Conservation (phyloP, 352 stramenopile species). For the Globisporangium okanoganense region DNA sequence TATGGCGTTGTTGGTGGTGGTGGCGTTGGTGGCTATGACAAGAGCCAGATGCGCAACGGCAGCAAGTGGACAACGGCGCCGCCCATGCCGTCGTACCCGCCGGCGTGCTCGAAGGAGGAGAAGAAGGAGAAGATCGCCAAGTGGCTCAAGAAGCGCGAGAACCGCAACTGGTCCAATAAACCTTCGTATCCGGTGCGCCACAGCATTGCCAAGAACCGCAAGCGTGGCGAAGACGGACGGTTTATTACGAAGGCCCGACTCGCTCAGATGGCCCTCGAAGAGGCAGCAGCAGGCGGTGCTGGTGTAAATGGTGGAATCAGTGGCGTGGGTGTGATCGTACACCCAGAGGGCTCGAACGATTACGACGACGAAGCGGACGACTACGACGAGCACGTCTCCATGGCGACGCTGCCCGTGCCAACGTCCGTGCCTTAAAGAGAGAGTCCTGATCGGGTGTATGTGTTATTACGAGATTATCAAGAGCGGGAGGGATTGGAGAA, state of each 20-base stretch:
- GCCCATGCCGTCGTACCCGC: constrained; percentile 72
- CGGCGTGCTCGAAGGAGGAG: constrained; percentile 74
- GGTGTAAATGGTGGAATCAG: neutral
- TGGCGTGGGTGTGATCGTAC: constrained; percentile 16
- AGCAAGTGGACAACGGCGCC: constrained; percentile 69
- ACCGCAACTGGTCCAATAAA: constrained; percentile 85
- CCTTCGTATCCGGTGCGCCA: constrained; percentile 79
- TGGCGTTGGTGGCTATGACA: constrained; percentile 46
- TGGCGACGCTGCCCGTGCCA: constrained; percentile 9
- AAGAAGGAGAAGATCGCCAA: constrained; percentile 84
- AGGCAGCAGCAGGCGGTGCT: constrained; percentile 19
- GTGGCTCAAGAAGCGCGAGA: constrained; percentile 83
- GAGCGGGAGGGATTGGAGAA: too few species aligned
- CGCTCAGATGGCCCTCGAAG: constrained; percentile 64
- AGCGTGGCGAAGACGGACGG: constrained; percentile 74
- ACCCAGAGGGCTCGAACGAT: constrained; percentile 6
- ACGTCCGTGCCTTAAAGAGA: constrained; percentile 9
- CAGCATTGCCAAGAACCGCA: constrained; percentile 81
- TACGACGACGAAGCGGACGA: constrained; percentile 19
- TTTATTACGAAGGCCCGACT: constrained; percentile 79
- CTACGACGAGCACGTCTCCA: constrained; percentile 15
- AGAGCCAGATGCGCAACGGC: constrained; percentile 37
- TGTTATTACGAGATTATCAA: neutral
- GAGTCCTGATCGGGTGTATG: neutral
- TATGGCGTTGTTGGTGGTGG: constrained; percentile 5